Base-by-base conservation (phyloP, 768 basidiomycete species). In the Mycena crocata region DNA sequence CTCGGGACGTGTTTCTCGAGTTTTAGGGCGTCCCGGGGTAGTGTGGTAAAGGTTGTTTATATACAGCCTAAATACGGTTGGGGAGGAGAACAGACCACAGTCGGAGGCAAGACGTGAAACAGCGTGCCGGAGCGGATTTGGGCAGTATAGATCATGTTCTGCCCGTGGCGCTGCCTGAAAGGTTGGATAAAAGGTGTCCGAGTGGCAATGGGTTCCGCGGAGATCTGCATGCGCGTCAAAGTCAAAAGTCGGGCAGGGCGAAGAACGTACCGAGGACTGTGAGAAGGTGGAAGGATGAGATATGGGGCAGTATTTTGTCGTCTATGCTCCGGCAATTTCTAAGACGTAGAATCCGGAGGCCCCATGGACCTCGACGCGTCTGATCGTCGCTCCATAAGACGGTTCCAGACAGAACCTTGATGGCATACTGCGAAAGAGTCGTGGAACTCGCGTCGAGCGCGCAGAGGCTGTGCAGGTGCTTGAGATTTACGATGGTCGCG, bases 381-480 rank as follows among this genome's bases (percentile, higher is more conserved):
- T 72, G 73, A n/a, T 75, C 77, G 31, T 81, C 74, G 32, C 76
- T 70, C 73, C 76, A 79, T 2, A 74, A 74, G 17, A 91, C 77
- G 3, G 85, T 85, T 24, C 84, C 81, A 0, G 87, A 76, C 14
- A 94, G 83, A 7, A 80, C 73, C 35, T 80, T 82, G 52, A 93
- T 73, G 15, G 87, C 90, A 68, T 84, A 82, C 3, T 85, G 71
- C 4, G 86, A 85, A 39, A 94, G 69, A 2, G 66, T 28, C 2
- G 89, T 90, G 13, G 75, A 78, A 51, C 88, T 89, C 24, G 86
- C 84, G 74, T 94, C 92, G n/a, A 94, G 79, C 0, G 89, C 93
- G 44, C 78, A 72, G 23, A 94, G 80, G 8, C 82, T 80, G 69
- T 86, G 86, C 8, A 94, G 82, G 13, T 76, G 69, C 31, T 82